Percentiles rank a stretch among this genome's conserved stretches.
Evolutionary conservation across 768 basidiomycete species (phyloP).

Genomic region (Phlebiopsis gigantea): DNA sequence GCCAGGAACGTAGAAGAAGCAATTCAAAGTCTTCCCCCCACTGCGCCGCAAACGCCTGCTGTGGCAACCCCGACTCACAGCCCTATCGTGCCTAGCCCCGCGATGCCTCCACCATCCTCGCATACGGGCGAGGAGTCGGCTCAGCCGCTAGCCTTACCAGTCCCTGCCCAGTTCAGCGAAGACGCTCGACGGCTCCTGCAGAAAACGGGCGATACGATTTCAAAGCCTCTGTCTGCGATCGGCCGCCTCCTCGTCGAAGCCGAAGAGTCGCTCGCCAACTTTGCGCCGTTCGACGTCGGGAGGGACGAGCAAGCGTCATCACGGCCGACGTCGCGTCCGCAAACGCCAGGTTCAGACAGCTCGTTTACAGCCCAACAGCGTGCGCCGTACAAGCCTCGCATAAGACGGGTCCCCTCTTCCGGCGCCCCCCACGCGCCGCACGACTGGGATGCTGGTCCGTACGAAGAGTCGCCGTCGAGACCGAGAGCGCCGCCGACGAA

Average conservation of each 20-base stretch:
- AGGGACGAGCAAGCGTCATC: constrained; percentile 41
- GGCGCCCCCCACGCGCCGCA: constrained; percentile 18
- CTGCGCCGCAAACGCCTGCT: constrained; percentile 28
- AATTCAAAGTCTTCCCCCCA: constrained; percentile 43
- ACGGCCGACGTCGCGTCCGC: constrained; percentile 22
- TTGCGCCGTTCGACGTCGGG: constrained; percentile 62
- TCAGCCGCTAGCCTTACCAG: constrained; percentile 62
- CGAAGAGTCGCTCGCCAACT: constrained; percentile 60
- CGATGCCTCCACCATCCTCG: constrained; percentile 22
- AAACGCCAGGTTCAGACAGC: constrained; percentile 24
- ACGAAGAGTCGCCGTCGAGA: constrained; percentile 48
- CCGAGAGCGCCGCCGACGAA: constrained; percentile 33
- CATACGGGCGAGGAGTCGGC: constrained; percentile 90
- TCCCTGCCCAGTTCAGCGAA: constrained; percentile 45
- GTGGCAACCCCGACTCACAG: constrained; percentile 19
- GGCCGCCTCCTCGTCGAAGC: constrained; percentile 81
- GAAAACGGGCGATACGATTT: constrained; percentile 86
- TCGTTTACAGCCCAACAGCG: constrained; percentile 30
- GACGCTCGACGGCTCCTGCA: constrained; percentile 83
- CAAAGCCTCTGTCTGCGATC: constrained; percentile 86
- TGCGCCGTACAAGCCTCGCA: constrained; percentile 73
- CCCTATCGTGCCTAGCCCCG: constrained; percentile 13
- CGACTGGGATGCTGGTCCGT: constrained; percentile 32
- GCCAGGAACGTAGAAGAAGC: constrained; percentile 54
- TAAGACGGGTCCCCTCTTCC: constrained; percentile 37